These are phyloP conservation scores for Pythium dissotocum DNA, from an alignment of 352 stramenopile genomes.

Conservation along the genomic window DNA sequence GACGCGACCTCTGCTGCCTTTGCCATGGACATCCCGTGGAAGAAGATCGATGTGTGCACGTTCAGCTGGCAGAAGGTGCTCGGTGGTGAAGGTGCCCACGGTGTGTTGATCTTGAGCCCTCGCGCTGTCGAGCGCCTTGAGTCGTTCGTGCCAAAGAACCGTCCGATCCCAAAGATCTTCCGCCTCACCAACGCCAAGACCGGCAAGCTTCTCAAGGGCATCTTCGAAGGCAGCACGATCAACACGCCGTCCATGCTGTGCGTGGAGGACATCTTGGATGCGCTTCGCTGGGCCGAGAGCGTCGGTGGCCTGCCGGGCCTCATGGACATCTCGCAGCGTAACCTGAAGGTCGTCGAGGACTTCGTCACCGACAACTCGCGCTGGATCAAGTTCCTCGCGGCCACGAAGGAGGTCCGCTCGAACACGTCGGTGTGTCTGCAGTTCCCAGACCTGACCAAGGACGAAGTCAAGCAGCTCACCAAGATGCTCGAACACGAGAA, in stretches of 20 bases:
- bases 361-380: conserved; percentile 95
- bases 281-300: conserved; percentile 94
- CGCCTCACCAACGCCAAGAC: conserved; percentile 96
- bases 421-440: conserved; percentile 98
- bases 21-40: conserved; percentile 98
- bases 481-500: conserved; percentile 94
- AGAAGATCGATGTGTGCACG: conserved; percentile 99
- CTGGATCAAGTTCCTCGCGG: conserved; percentile 98
- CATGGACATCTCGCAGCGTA: conserved; percentile 93
- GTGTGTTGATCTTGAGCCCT: conserved; percentile 96
- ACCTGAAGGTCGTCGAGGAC: conserved; percentile 94
- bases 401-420: conserved; percentile 91
- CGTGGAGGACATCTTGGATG: conserved; percentile 99
- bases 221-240: conserved; percentile 99
- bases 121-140: conserved; percentile 96
- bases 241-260: conserved; percentile 99
- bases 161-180: conserved; percentile 99
- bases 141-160: conserved; percentile 86
- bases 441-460: conserved; percentile 90
- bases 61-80: conserved; percentile 99
- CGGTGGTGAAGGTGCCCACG: conserved; percentile 97
- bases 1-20: conserved; percentile 99
- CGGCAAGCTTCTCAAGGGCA: conserved; percentile 91
- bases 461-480: conserved; percentile 97
- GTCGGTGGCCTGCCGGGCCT: conserved; percentile 94